phyloP scores from a whole-genome alignment of 257 asterid genomes.

The Solanum medicagineum region DNA sequence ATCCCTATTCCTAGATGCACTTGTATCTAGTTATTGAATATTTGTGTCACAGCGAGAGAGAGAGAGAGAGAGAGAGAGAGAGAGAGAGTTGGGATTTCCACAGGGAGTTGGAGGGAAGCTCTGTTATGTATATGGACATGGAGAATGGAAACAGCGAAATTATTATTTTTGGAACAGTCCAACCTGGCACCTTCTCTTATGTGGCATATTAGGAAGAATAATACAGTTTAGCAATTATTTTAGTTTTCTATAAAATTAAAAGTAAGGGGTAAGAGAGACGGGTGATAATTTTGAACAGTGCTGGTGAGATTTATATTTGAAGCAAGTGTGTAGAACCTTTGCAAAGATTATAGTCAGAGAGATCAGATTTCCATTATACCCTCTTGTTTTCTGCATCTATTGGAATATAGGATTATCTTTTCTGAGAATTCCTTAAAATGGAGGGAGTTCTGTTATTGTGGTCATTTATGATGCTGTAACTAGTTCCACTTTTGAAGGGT shows the following conservation, averaged over 20 bases:
- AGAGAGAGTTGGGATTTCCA: not conserved
- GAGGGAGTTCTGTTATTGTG: not conserved
- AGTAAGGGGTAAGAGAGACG: not conserved
- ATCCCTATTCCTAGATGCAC: not conserved
- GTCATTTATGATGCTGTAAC: not conserved
- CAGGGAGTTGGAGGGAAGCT: not conserved
- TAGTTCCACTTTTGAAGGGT: not conserved
- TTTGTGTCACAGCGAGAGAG: not conserved
- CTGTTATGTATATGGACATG: not conserved
- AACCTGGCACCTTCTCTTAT: not conserved
- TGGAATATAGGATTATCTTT: not conserved
- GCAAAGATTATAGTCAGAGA: not conserved
- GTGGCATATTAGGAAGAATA: not conserved
- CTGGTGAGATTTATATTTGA: not conserved
- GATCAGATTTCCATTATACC: not conserved
- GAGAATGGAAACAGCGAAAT: not conserved
- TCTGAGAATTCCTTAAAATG: not conserved
- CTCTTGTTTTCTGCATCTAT: not conserved
- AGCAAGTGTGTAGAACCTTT: not conserved
- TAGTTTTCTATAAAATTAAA: no score
- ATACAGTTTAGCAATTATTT: not conserved
- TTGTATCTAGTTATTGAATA: not conserved
- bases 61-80: not conserved
- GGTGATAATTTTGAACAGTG: not conserved
- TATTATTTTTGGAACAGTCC: not conserved